Base-by-base conservation (phyloP, 2,329 filamentous ascomycete genomes). In the Pseudogymnoascus sp. region DNA sequence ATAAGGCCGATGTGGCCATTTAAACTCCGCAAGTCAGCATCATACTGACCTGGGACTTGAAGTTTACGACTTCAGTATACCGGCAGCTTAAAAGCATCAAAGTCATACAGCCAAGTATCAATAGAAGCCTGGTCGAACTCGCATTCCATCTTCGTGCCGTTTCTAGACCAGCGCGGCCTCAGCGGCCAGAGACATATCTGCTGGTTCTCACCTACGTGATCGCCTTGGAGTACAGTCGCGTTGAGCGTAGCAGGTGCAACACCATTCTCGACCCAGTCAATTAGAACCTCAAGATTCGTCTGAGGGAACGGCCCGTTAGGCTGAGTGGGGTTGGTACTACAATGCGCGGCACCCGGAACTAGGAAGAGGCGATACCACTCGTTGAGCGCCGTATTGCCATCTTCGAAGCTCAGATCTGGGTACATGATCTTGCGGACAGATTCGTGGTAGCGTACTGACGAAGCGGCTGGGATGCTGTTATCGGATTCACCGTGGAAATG, bases 401-500 rank as follows among this genome's bases (percentile, higher is more conserved):
- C 74, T 9, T 76, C 70, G 64, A 75, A 75, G 11, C 69, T 68
- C 14, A 75, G 59, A 16, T 73, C 66, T 0, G 76, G 74, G 68
- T 79, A 80, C 80, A 83, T 82, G 68, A 76, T 73, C 5, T 68
- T 67, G 19, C 80, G 76, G 12, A 84, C 82, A 6, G 79, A 76
- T 60, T 84, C 75, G 68, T 72, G 76, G 72, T 80, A 81, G 61
- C 75, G 75, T 12, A 81, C 76, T 0, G 79, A 81, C 0, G 77
- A 79, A 2, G 72, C 79, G 1, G 80, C 68, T 5, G 81, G 80
- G 62, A 84, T 74, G 8, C 72, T 73, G 11, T 72, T 70, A 67
- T 83, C 81, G 0, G 77, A 76, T 69, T 83, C 80, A 60, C 80
- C 81, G 69, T 83, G 81, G 71, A 76, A 80, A 66, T 80, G 79